Base-by-base conservation (phyloP, 805 yeast species). In the Saturnispora halmiae region DNA sequence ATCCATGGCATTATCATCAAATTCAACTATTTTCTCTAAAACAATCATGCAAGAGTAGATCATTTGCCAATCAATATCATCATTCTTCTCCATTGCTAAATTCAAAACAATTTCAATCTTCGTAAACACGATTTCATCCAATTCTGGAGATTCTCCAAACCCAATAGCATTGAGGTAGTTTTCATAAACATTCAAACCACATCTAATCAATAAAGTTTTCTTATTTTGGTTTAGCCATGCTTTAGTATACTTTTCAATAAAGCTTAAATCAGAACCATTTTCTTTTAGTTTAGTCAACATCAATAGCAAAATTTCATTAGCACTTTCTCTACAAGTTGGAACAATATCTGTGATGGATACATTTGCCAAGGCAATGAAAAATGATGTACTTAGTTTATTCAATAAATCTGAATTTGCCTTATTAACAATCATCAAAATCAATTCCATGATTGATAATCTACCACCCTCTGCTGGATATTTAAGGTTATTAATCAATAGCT, bases 391-490 rank as follows among this genome's bases (percentile, higher is more conserved):
- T 26, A 86, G 58, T 42, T 74, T 79, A 6, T 68, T 63, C 19
- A 84, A 52, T 33, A 84, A 59, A 1, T 75, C 79, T 6, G 66
- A 59, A 3, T 79, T 74, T 2, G 87, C 71, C 53, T 82, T 85
- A 34, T 69, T 66, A 14, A 90, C 66, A 41, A 92, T 69, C 48
- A 77, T 64, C 51, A 80, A 82, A 35, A 90, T 66, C 52, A 90
- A 66, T 52, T 92, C 97, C 83, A 92, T 74, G 2, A 86, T 94
- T 0, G 96, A 84, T 49, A 81, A 80, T 39, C 96, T 70, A 39
- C 98, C 98, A 31, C 75, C 70, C 43, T 82, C 82, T 3, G 94
- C 78, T 4, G 94, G 88, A 56, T 92, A 92, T 19, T 77, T 71
- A 47, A 92, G 64, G 57, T 92, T 92, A 41, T 75, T 75, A 7